These are phyloP conservation scores for Diaporthe citri DNA, from an alignment of 2,329 filamentous ascomycete species.

Conservation along the genomic window DNA sequence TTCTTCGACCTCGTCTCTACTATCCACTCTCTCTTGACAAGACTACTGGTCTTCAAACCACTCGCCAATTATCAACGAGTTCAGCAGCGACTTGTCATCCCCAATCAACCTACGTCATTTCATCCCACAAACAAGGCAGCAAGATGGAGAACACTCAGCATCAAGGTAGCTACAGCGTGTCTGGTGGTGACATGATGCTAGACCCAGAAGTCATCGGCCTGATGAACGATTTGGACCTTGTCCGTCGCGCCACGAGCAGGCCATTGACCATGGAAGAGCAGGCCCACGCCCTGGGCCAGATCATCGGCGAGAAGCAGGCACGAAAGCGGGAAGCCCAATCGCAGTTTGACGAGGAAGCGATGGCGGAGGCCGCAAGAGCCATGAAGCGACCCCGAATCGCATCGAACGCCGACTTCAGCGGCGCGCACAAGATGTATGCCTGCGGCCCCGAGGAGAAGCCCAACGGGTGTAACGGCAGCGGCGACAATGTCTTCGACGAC, in stretches of 20 bases:
- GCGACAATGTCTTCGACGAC: background rate
- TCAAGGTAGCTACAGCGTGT: background rate
- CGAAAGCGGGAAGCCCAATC: background rate
- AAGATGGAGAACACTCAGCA: slow-evolving; percentile 3
- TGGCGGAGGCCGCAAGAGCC: slow-evolving; percentile 34
- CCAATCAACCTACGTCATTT: background rate
- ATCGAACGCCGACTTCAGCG: slow-evolving; percentile 14
- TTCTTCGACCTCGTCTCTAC: background rate
- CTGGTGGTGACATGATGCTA: background rate
- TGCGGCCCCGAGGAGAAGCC: slow-evolving; percentile 23
- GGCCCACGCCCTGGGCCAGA: background rate
- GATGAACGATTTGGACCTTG: background rate
- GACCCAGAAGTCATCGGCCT: background rate
- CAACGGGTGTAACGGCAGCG: background rate
- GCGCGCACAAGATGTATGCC: slow-evolving; percentile 35
- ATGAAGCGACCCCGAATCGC: slow-evolving; percentile 32
- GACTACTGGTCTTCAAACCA: background rate
- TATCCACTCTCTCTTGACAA: background rate
- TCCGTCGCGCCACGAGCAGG: background rate
- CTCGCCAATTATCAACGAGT: background rate
- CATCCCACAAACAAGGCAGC: background rate
- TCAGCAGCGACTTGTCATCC: background rate
- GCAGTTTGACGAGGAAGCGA: slow-evolving; percentile 22
- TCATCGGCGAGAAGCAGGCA: background rate
- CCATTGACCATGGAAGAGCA: slow-evolving; percentile 27